Conservation (phyloP, 495 filamentous ascomycete species). For the Pseudomonodictys pantanalensis region DNA sequence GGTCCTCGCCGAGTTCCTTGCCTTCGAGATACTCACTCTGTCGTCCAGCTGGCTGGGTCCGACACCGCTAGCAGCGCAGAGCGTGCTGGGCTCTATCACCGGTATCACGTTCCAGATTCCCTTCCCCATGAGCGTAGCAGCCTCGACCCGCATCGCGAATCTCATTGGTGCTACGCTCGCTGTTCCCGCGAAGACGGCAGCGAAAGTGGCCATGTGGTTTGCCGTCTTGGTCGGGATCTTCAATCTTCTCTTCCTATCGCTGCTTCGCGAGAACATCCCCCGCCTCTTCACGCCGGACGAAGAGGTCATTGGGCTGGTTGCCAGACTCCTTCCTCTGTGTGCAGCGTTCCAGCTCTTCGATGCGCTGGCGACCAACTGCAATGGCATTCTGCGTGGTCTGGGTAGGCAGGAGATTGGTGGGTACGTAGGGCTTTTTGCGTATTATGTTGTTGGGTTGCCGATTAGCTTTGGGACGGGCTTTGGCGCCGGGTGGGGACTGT, state of each 20-base stretch:
- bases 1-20: slow-evolving; percentile 86
- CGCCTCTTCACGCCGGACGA: slow-evolving; percentile 74
- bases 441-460: slow-evolving; percentile 82
- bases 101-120: slow-evolving; percentile 44
- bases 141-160: slow-evolving; percentile 44
- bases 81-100: slow-evolving; percentile 53
- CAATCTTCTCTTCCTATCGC: slow-evolving; percentile 66
- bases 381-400: slow-evolving; percentile 79
- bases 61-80: slow-evolving; percentile 61
- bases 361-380: slow-evolving; percentile 69
- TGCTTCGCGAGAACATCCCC: slow-evolving; percentile 65
- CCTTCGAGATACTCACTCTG: slow-evolving; percentile 58
- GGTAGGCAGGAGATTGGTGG: slow-evolving; percentile 85
- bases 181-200: slow-evolving; percentile 40
- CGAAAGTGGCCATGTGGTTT: slow-evolving; percentile 52
- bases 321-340: slow-evolving; percentile 68
- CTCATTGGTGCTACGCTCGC: slow-evolving; percentile 43
- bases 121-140: slow-evolving; percentile 43
- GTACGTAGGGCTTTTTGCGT: slow-evolving; percentile 78
- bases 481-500: slow-evolving; percentile 42
- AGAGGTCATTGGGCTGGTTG: slow-evolving; percentile 74
- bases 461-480: slow-evolving; percentile 73
- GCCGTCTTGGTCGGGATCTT: slow-evolving; percentile 69
- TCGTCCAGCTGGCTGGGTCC: slow-evolving; percentile 48
- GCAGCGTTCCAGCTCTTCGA: slow-evolving; percentile 90